phyloP scores from a whole-genome alignment of 2,329 filamentous ascomycete genomes.

The Diplodia mutila region DNA sequence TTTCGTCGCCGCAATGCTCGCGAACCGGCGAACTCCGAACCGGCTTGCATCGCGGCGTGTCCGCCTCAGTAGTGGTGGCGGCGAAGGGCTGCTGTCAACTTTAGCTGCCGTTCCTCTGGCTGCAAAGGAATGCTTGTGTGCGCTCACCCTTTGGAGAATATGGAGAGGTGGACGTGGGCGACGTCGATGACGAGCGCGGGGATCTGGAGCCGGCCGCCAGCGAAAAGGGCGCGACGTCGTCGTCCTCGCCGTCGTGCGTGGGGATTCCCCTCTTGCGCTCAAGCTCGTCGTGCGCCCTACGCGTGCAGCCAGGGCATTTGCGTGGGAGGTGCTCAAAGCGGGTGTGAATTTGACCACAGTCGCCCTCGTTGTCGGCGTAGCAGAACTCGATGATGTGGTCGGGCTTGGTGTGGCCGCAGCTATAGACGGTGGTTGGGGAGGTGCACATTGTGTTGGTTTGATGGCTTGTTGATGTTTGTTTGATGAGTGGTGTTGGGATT shows the following conservation, averaged over 20 bases:
- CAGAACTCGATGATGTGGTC: constrained; percentile 19
- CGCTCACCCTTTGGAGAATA: constrained; percentile 5
- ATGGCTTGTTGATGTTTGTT: too few relatives aligned
- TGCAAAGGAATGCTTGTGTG: neutral
- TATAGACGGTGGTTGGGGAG: constrained; percentile 15
- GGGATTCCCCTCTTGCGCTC: constrained; percentile 1
- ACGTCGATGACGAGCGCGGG: neutral
- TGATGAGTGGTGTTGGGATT: neutral
- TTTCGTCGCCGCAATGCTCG: neutral
- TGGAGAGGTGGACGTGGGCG: neutral
- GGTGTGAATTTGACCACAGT: constrained; percentile 11
- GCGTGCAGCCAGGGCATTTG: constrained; percentile 7
- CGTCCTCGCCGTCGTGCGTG: constrained; percentile 4
- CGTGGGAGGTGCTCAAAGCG: constrained; percentile 2
- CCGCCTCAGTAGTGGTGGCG: neutral
- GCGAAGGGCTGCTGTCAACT: neutral
- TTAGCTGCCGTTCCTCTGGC: neutral
- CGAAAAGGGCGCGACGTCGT: neutral
- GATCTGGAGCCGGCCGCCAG: neutral
- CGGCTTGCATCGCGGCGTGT: neutral
- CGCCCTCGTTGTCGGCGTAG: constrained; percentile 10
- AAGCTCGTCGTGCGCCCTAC: constrained; percentile 5
- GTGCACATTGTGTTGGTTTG: constrained; percentile 5
- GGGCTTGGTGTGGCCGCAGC: constrained; percentile 21
- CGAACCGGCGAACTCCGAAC: neutral